Conservation (phyloP, 2,329 filamentous ascomycete genomes). For the Cytospora piceae region DNA sequence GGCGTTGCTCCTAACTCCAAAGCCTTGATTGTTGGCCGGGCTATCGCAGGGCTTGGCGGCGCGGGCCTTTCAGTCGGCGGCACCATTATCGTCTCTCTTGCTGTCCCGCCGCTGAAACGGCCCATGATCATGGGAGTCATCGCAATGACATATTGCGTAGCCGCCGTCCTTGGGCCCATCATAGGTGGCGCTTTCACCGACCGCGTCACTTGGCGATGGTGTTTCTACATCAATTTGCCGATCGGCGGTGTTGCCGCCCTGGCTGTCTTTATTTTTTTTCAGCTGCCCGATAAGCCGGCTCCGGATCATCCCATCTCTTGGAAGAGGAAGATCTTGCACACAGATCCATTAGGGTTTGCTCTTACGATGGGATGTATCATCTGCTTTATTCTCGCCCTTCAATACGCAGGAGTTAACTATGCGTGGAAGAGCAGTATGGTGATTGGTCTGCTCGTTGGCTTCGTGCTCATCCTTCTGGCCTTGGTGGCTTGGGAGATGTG, state of each 20-base stretch:
- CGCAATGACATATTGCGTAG: slow-evolving; percentile 16
- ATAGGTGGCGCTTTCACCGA: slow-evolving; percentile 35
- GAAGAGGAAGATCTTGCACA: slow-evolving; percentile 45
- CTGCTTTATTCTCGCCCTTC: slow-evolving; percentile 45
- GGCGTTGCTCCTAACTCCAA: slow-evolving; percentile 43
- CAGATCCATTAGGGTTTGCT: slow-evolving; percentile 45
- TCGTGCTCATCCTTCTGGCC: slow-evolving; percentile 31
- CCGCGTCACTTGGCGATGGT: slow-evolving; percentile 35
- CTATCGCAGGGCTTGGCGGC: slow-evolving; percentile 41
- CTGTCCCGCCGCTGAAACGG: slow-evolving; percentile 21
- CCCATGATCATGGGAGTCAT: slow-evolving; percentile 24
- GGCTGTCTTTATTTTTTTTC: slow-evolving; percentile 40
- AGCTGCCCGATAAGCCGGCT: slow-evolving; percentile 23
- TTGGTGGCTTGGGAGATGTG: slow-evolving; percentile 41
- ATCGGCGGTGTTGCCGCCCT: slow-evolving; percentile 35
- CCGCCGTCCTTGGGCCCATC: slow-evolving; percentile 34
- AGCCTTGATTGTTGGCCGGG: slow-evolving; percentile 53
- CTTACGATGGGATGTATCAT: slow-evolving; percentile 45
- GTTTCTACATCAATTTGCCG: slow-evolving; percentile 39
- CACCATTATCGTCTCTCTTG: no score
- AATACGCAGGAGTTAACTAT: slow-evolving; percentile 46
- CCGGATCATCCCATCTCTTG: slow-evolving; percentile 18
- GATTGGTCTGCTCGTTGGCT: slow-evolving; percentile 42
- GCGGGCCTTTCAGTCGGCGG: no score
- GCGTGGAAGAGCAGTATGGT: slow-evolving; percentile 41